Evolutionary conservation across 2,329 filamentous ascomycete species (phyloP), one percentile per base, ranked within the genome.

Genomic region (Colletotrichum sp.): DNA sequence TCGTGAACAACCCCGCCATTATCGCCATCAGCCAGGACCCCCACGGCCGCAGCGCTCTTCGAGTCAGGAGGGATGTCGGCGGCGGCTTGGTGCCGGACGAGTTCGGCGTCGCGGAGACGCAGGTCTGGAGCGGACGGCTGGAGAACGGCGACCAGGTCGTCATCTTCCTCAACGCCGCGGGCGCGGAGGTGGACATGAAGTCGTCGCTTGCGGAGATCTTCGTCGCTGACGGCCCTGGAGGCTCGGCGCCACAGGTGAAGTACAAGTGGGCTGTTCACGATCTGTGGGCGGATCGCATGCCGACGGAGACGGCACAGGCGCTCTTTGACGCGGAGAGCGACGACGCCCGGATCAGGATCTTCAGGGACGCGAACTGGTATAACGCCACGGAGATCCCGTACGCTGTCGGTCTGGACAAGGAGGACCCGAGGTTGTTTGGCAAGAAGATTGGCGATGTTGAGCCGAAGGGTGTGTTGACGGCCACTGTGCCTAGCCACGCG

Each of bases 11-110:
- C 75, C 77, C 75, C 30, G 78, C 76, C 70, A 76, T 80, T 75
- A 78, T 80, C 22, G 79, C 78, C 43, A 77, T 86, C 55, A 86
- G 82, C 65, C 85, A 86, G 75, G 84, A 86, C 61, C 74, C 80
- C 13, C 77, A 80, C 61, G 83, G 82, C 34, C 71, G 79, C 9
- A 79, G 83, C 25, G 80, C 81, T 13, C 77, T 75, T 39, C 79
- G 80, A 34, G 74, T 81, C 16, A 34, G 48, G 62, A 48, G 75
- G 34, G 36, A 71, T 36, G 84, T 88, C 65, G 85, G 86, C 13
- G 84, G 84, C 4, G 82, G 83, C 39, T 79, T 87, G 28, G 32
- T 68, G n/a, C 72, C 79, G 25, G 78, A 78, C 15, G 69, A 79
- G 22, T 79, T 78, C 36, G 78, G 73, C 30, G 79, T 83, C n/a